A percentile compares a stretch with the other conserved stretches of the same genome.
Evolutionary conservation across 176 grass and related monocot species (phyloP).

Genomic region (Phragmites australis): DNA sequence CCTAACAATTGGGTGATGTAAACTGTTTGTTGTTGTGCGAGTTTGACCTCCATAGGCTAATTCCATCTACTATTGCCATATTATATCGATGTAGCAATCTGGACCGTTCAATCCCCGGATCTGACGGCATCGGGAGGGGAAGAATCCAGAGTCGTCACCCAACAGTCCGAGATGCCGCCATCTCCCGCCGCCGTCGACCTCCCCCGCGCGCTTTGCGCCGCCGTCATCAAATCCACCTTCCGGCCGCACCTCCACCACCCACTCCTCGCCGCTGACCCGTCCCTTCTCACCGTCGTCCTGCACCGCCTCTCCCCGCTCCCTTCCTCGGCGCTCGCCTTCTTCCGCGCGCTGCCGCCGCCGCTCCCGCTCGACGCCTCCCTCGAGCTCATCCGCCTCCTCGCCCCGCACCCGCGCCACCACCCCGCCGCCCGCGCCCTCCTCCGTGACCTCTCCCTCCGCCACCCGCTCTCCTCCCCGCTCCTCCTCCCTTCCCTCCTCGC

Average conservation of each 20-base stretch:
- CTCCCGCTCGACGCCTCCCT: conserved; percentile 42
- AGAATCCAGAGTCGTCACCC: too few species aligned
- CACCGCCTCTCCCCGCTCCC: conserved; percentile 36
- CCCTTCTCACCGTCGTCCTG: conserved; percentile 27
- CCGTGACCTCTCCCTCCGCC: conserved; percentile 29
- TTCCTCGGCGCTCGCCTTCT: conserved; percentile 29
- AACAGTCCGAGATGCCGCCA: too few species aligned
- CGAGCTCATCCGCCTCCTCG: conserved; percentile 41
- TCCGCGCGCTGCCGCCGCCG: conserved; percentile 40
- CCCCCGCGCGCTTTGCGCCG: conserved; percentile 25
- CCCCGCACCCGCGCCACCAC: conserved; percentile 42
- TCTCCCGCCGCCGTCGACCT: conserved; percentile 25
- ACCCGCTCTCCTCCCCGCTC: conserved; percentile 44
- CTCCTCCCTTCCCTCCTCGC: conserved; percentile 44
- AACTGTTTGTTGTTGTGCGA: too few species aligned
- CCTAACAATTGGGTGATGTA: too few species aligned
- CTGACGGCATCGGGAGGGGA: too few species aligned
- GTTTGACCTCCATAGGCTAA: too few species aligned
- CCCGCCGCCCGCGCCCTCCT: conserved; percentile 22
- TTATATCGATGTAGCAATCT: too few species aligned
- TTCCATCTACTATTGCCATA: too few species aligned
- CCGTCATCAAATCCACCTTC: conserved; percentile 36
- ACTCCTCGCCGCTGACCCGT: not conserved
- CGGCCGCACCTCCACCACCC: conserved; percentile 8
- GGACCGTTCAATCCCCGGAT: too few species aligned